Base-by-base conservation (phyloP, 2,329 filamentous ascomycete genomes). In the Aspergillus fijiensis region DNA sequence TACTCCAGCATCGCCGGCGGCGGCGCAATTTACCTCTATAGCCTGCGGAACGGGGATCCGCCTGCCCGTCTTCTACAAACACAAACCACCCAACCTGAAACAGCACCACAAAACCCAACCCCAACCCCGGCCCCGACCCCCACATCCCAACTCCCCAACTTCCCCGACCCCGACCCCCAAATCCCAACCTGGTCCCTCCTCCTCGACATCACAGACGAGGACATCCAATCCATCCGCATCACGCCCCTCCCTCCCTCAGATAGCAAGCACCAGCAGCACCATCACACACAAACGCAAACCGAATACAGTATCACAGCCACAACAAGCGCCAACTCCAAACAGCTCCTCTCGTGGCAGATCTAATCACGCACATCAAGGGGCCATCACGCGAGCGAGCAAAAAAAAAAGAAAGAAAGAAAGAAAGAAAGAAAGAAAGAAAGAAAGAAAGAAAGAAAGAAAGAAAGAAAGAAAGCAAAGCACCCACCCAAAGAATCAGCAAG, bases 141-240 rank as follows among this genome's bases (percentile, higher is more conserved):
- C 23, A 19, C 7, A 7, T 1, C 35, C 19, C 31, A 16, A 16
- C 19, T 16, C 9, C 39, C 39, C 14, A 42, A 16, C 16, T 4
- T n/a, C 12, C 14, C 39, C 14, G 6, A n/a, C 16, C 1, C 16
- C 19, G 16, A 42, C 5, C 27, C 27, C 7, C 7, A 27, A 9
- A 55, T 67, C 29, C 62, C 60, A 19, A 53, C 60, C 11, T 67
- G 65, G 65, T 60, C 65, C 11, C 65, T 65, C 27, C 53, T 67
- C 19, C 35, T 67, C 9, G 65, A 66, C 35, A 60, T 63, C 25
- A 50, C 61, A 16, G 48, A 60, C 39, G 58, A 60, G 33, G 60
- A 66, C 45, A 29, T 66, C 21, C 58, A 66, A 16, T 21, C 27
- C 14, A n/a, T 67, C 31, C 51, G 51, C 31, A 23, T 54, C 10